A percentile compares a stretch with the other conserved stretches of the same genome.
These are phyloP conservation scores for Leucaena leucocephala DNA, from an alignment of 306 rosid species.

Conservation along the genomic window DNA sequence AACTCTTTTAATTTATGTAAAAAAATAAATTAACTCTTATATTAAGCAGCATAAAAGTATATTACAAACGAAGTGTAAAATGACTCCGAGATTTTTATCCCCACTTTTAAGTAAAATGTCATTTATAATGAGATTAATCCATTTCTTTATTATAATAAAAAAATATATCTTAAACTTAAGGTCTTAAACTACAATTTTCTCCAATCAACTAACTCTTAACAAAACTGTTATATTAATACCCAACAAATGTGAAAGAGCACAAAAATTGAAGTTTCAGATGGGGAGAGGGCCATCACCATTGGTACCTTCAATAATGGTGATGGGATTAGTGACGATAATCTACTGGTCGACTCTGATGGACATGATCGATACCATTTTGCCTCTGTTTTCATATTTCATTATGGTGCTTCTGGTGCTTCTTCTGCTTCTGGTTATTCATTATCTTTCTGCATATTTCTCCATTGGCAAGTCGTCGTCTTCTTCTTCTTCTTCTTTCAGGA, in stretches of 20 bases:
- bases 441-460: conserved; percentile 33
- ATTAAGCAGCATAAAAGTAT: too few relatives aligned
- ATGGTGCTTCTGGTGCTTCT: conserved; percentile 42
- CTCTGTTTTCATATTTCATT: conserved; percentile 20
- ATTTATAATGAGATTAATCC: too few relatives aligned
- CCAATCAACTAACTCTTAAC: not conserved
- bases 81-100: too few relatives aligned
- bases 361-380: conserved; percentile 40
- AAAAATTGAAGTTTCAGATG: conserved; percentile 40
- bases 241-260: not conserved
- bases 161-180: too few relatives aligned
- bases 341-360: conserved; percentile 48
- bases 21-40: too few relatives aligned
- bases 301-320: conserved; percentile 59
- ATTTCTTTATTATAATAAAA: too few relatives aligned
- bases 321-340: conserved; percentile 54
- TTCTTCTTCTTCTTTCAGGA: conserved; percentile 30
- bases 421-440: conserved; percentile 15
- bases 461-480: conserved; percentile 36
- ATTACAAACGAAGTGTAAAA: too few relatives aligned
- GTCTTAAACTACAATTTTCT: not conserved
- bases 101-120: too few relatives aligned
- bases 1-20: too few relatives aligned
- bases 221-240: conserved; percentile 14
- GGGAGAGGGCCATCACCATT: conserved; percentile 75